phyloP scores from a whole-genome alignment of 202 grass and related monocot genomes.

The Musa balbisiana region DNA sequence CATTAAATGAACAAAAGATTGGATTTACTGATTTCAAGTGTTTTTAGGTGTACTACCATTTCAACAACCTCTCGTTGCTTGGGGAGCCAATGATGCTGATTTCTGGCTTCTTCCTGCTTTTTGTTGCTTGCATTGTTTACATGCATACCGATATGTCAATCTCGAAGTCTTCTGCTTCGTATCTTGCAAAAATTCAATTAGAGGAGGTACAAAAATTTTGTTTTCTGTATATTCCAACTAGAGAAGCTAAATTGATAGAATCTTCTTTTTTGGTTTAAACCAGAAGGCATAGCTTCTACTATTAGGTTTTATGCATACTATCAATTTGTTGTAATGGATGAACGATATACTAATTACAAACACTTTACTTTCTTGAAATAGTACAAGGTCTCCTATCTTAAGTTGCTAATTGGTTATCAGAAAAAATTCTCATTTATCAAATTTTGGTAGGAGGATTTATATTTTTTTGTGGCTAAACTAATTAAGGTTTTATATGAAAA shows the following conservation, averaged over 20 bases:
- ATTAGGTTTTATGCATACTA: background rate
- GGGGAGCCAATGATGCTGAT: slow-evolving; percentile 90
- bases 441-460: background rate
- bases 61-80: slow-evolving; percentile 75
- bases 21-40: slow-evolving; percentile 19
- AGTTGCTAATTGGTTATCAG: background rate
- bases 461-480: background rate
- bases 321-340: background rate
- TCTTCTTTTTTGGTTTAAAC: background rate
- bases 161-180: slow-evolving; percentile 84
- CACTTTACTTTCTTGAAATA: background rate
- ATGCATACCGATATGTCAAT: slow-evolving; percentile 91
- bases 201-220: slow-evolving; percentile 57
- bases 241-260: background rate
- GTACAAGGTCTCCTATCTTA: background rate
- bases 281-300: background rate
- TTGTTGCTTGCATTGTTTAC: slow-evolving; percentile 69
- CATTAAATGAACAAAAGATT: background rate
- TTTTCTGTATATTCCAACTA: slow-evolving; percentile 4
- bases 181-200: slow-evolving; percentile 80
- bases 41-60: slow-evolving; percentile 85
- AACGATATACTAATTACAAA: background rate
- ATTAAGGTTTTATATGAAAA: background rate
- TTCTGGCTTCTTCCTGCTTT: slow-evolving; percentile 78
- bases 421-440: background rate